Evolutionary conservation across 164 flowering plant genomes (phyloP), one percentile per base, ranked within the genome.

Genomic region (Macadamia tetraphylla): DNA sequence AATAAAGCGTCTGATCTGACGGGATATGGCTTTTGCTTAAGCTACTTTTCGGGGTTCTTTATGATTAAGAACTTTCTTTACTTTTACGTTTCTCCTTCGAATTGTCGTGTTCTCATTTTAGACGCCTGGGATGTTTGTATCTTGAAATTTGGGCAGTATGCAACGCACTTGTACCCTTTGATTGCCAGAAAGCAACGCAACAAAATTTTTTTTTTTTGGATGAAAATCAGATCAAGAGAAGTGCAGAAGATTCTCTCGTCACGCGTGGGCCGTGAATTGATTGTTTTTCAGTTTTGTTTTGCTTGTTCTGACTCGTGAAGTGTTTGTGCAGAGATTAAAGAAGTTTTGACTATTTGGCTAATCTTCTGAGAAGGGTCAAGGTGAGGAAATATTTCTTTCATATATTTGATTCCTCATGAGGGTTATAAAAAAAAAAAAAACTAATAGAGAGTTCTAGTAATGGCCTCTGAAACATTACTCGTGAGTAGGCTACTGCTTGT

Each of bases 121-220:
- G 58, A 15, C 55, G 29, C 40, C 11, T 68, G 13, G n/a, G 46
- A 35, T 60, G 42, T 23, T 51, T 60, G 65, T 61, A 68, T 17
- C 71, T 68, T 52, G 61, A 60, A 44, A 29, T 60, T 60, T 68
- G 58, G 57, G 69, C 43, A 68, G 35, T 61, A 15, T 51, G 59
- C 51, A 60, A 61, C 32, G 13, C 56, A 4, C 52, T 13, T 57
- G n/a, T 58, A 1, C 29, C 8, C 23, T 55, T 23, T 60, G 70
- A n/a, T 59, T 49, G 44, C 70, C 62, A 58, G 42, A 68, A 68
- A 49, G 57, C 52, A 60, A 68, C 58, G 53, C 8, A 64, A 51
- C 42, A 51, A 35, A 29, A 53, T 42, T 32, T 67, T 30, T 58
- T 49, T 52, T 42, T 32, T 67, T 30, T 58, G 10, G 29, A 35